Evolutionary conservation across 1,139 yeast species (phyloP).

Genomic region (Yarrowia galli): DNA sequence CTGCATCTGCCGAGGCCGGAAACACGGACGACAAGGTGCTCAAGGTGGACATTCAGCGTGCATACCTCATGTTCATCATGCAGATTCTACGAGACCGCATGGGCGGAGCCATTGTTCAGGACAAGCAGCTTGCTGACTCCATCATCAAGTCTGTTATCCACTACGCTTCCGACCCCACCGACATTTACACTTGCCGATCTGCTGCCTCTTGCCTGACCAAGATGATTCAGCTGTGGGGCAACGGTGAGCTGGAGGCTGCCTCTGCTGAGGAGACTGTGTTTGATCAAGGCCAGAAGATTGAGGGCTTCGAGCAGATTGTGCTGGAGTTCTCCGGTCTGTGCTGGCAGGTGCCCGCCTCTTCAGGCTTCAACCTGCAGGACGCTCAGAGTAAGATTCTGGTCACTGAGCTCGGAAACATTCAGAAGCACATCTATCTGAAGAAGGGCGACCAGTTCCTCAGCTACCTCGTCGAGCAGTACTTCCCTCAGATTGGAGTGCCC

Average conservation of each 20-base stretch:
- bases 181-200: conserved; percentile 65
- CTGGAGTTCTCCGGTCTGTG: conserved; percentile 71
- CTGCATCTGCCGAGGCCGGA: conserved; percentile 52
- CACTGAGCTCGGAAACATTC: conserved; percentile 73
- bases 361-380: conserved; percentile 71
- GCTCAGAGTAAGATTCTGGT: conserved; percentile 80
- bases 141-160: conserved; percentile 71
- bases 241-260: conserved; percentile 61
- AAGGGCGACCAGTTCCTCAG: conserved; percentile 48
- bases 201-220: conserved; percentile 75
- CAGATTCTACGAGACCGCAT: conserved; percentile 78
- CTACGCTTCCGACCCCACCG: conserved; percentile 65
- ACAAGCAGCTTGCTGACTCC: conserved; percentile 62
- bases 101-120: conserved; percentile 76
- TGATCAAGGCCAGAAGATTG: conserved; percentile 64
- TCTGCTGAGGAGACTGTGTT: conserved; percentile 55
- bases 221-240: conserved; percentile 71
- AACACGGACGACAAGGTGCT: conserved; percentile 55
- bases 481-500: conserved; percentile 49
- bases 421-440: conserved; percentile 63
- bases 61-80: conserved; percentile 72
- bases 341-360: conserved; percentile 81
- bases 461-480: conserved; percentile 45
- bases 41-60: conserved; percentile 63
- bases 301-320: conserved; percentile 73